Percentiles rank a stretch among this genome's conserved stretches.
These are phyloP conservation scores for Penicillium malachiteum DNA, from an alignment of 495 filamentous ascomycete genomes.

Conservation along the genomic window DNA sequence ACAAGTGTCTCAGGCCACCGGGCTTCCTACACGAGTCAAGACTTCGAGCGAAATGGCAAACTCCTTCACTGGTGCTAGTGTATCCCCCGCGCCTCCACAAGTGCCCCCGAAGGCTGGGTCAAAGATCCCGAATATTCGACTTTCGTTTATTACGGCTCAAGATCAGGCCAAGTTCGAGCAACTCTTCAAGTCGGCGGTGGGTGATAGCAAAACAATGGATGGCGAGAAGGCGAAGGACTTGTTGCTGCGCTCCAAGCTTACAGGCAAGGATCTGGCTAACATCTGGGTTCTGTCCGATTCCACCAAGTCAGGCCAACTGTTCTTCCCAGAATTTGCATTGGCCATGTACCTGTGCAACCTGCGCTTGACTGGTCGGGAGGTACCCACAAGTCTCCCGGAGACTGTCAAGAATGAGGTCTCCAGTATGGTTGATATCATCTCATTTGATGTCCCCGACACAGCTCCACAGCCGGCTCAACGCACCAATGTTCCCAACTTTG, in stretches of 20 bases:
- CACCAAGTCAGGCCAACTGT: slow-evolving; percentile 91
- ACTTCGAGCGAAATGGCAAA: slow-evolving; percentile 85
- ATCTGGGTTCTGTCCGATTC: slow-evolving; percentile 98
- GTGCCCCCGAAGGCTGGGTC: slow-evolving; percentile 54
- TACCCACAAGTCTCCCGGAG: slow-evolving; percentile 76
- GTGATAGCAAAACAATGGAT: slow-evolving; percentile 81
- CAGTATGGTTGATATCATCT: slow-evolving; percentile 99
- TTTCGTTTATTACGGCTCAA: slow-evolving; percentile 92
- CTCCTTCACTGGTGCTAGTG: slow-evolving; percentile 61
- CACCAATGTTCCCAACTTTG: slow-evolving; percentile 81
- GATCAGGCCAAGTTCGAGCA: slow-evolving; percentile 99
- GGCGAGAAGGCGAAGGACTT: slow-evolving; percentile 90
- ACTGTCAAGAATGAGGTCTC: slow-evolving; percentile 94
- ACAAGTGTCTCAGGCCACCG: slow-evolving; percentile 46
- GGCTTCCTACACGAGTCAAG: slow-evolving; percentile 49
- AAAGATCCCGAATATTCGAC: slow-evolving; percentile 90
- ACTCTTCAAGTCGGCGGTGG: slow-evolving; percentile 93
- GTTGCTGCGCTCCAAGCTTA: slow-evolving; percentile 79
- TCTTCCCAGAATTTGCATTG: slow-evolving; percentile 97
- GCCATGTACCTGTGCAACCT: slow-evolving; percentile 99
- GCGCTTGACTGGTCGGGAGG: slow-evolving; percentile 77
- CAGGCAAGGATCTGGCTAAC: slow-evolving; percentile 76
- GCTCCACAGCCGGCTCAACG: slow-evolving; percentile 48
- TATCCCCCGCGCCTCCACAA: slow-evolving; percentile 42
- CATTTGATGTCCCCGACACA: slow-evolving; percentile 86